A percentile compares a stretch with the other conserved stretches of the same genome.
phyloP scores from a whole-genome alignment of 2,329 filamentous ascomycete genomes.

The Claviceps arundinis region DNA sequence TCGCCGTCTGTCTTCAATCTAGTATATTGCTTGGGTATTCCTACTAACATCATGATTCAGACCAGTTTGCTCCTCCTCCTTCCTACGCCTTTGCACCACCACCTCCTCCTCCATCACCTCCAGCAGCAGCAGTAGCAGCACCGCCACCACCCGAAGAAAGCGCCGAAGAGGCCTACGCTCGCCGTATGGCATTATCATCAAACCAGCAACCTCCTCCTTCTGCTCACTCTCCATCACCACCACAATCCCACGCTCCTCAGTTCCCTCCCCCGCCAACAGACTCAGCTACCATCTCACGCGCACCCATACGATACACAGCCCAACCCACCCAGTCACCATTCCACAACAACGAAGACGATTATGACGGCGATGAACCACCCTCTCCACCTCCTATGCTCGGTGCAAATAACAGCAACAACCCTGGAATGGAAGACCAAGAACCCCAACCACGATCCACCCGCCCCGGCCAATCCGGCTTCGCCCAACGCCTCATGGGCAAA shows the following conservation, averaged over 20 bases:
- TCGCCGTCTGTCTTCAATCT: not conserved
- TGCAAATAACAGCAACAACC: slow-evolving; percentile 14
- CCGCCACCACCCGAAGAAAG: slow-evolving; percentile 44
- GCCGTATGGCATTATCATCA: slow-evolving; percentile 45
- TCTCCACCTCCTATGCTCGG: slow-evolving; percentile 35
- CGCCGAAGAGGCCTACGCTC: slow-evolving; percentile 57
- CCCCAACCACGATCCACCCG: slow-evolving; percentile 42
- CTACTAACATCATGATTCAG: slow-evolving; percentile 17
- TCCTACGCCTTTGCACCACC: slow-evolving; percentile 39
- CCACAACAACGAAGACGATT: slow-evolving; percentile 20
- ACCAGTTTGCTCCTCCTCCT: slow-evolving; percentile 46
- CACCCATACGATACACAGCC: slow-evolving; percentile 59
- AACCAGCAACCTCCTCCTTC: slow-evolving; percentile 21
- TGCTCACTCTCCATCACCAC: slow-evolving; percentile 15
- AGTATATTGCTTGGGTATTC: not conserved
- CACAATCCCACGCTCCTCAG: slow-evolving; percentile 19
- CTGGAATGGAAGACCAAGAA: slow-evolving; percentile 21
- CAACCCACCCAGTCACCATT: slow-evolving; percentile 11
- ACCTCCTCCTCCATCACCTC: slow-evolving; percentile 32
- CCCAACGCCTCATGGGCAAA: slow-evolving; percentile 77
- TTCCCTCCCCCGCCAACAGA: slow-evolving; percentile 27
- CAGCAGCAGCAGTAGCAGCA: slow-evolving; percentile 21
- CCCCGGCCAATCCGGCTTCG: slow-evolving; percentile 75
- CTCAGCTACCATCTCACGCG: slow-evolving; percentile 57
- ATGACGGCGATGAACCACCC: slow-evolving; percentile 26